Evolutionary conservation across 345 rosid genomes (phyloP), one percentile per base, ranked within the genome.

Genomic region (Euphorbia lathyris): DNA sequence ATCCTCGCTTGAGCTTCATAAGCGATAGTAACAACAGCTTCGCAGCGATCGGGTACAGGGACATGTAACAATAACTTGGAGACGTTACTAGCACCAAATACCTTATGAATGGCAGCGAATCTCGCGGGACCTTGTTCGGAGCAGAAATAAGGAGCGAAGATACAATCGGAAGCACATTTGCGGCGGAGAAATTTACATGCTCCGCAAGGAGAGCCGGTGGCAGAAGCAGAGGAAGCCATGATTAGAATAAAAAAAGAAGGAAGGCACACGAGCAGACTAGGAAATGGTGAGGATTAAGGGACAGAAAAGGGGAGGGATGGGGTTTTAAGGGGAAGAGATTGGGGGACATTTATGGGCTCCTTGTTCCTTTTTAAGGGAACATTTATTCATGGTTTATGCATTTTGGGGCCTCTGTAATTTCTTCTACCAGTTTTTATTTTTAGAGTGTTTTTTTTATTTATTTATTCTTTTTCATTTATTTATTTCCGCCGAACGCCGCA

Each of bases 1-100:
- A 89, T 78, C 60, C 95, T 72, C 13, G 92, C 95, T 43, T 89
- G 92, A 67, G 95, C 95, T 79, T 87, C 95, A 53, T 85, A 89
- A 47, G 88, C 84, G 32, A 89, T 86, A 16, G 92, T 89, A 69
- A 85, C 83, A 16, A 89, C 88, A 0, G 95, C 90, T 85, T 89
- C 92, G 65, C 84, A 81, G 10, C 95, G 90, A 40, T 89, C 86
- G 13, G 87, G 80, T 2, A 75, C 85, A 1, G 95, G 95, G 47
- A 89, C 80, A 67, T 84, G 88, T 66, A 80, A 58, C 74, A 89
- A 63, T 63, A 89, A 60, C 70, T 89, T 89, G 6, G 95, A 86
- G 8, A 84, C 90, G 22, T 89, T 89, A 68, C 95, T 89, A 1
- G 95, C 95, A 27, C 95, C 95, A 48, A 89, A 89, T 19, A 89